phyloP scores from a whole-genome alignment of 495 filamentous ascomycete species.

The Aspergillus avenaceus region DNA sequence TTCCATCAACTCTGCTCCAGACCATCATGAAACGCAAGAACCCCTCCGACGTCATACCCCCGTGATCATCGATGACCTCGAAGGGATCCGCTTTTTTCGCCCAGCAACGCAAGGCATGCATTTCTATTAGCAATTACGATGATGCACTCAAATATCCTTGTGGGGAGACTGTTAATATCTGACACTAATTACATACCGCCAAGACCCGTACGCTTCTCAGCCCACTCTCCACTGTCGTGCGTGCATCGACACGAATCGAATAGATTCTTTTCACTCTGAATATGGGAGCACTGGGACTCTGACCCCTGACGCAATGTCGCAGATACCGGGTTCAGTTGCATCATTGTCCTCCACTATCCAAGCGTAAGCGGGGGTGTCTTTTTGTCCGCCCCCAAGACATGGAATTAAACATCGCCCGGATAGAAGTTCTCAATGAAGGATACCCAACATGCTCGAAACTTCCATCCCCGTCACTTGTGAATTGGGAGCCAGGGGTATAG shows the following conservation, averaged over 20 bases:
- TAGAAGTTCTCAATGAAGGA: constrained; percentile 9
- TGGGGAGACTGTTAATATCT: too few relatives aligned
- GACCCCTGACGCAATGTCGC: constrained; percentile 9
- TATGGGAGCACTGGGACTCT: not conserved
- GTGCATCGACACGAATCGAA: constrained; percentile 8
- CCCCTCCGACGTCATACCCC: constrained; percentile 16
- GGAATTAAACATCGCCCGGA: constrained; percentile 19
- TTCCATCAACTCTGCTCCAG: not conserved
- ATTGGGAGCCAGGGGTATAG: not conserved
- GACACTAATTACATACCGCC: constrained; percentile 16
- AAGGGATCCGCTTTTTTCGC: not conserved
- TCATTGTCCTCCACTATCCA: constrained; percentile 9
- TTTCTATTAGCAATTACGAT: not conserved
- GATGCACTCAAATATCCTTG: not conserved
- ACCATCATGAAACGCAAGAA: not conserved
- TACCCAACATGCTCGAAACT: constrained; percentile 2
- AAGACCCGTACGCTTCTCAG: constrained; percentile 8
- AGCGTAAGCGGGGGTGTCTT: not conserved
- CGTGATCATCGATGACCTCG: too few relatives aligned
- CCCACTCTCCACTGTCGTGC: not conserved
- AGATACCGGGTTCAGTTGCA: constrained; percentile 9
- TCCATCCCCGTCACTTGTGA: not conserved
- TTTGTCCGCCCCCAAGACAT: constrained; percentile 14
- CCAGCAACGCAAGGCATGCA: not conserved
- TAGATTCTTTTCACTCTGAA: not conserved